phyloP scores from a whole-genome alignment of 768 basidiomycete genomes.

The Boletus rubescentipes region DNA sequence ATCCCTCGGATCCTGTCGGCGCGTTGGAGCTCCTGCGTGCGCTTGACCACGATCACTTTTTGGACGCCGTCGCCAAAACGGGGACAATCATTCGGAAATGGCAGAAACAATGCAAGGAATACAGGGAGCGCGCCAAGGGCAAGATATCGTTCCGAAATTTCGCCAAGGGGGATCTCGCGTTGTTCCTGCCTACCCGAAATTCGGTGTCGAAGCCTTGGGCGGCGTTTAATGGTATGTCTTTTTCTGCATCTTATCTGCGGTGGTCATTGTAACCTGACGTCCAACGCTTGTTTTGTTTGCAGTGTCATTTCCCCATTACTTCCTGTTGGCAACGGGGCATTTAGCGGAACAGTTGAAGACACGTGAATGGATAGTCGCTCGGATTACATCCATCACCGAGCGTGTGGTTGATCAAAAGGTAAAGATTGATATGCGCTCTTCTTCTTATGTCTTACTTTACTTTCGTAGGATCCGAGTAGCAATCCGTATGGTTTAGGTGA shows the following conservation, averaged over 20 bases:
- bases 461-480: slow-evolving; percentile 65
- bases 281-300: neutral
- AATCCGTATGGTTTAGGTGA: slow-evolving; percentile 90
- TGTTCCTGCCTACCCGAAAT: slow-evolving; percentile 95
- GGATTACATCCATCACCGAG: slow-evolving; percentile 87
- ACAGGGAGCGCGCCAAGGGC: slow-evolving; percentile 91
- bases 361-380: slow-evolving; percentile 93
- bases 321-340: slow-evolving; percentile 83
- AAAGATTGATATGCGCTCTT: neutral
- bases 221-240: slow-evolving; percentile 83
- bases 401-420: slow-evolving; percentile 81
- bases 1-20: slow-evolving; percentile 69
- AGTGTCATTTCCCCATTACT: slow-evolving; percentile 98
- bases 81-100: slow-evolving; percentile 91
- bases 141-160: slow-evolving; percentile 98
- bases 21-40: slow-evolving; percentile 69
- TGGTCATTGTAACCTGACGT: neutral
- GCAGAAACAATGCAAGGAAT: slow-evolving; percentile 97
- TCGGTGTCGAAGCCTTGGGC: slow-evolving; percentile 95
- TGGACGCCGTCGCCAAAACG: slow-evolving; percentile 78
- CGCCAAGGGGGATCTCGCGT: slow-evolving; percentile 88
- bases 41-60: slow-evolving; percentile 83
- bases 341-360: slow-evolving; percentile 87
- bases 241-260: neutral
- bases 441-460: neutral